Percentiles rank a stretch among this genome's conserved stretches.
Conservation (phyloP, 805 yeast species). For the Pichia heedii region DNA sequence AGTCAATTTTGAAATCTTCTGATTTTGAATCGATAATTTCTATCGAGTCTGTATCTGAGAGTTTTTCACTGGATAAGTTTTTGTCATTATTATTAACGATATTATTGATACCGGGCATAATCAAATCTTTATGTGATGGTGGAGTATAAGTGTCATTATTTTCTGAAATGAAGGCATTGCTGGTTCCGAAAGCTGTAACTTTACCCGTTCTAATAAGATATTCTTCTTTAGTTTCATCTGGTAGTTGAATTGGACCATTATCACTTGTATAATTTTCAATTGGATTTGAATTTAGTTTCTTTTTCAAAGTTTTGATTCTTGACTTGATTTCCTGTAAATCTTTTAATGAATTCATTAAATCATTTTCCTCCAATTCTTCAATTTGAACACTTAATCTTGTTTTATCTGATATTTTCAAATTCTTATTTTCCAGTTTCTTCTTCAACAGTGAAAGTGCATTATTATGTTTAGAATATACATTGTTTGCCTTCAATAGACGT, state of each 20-base stretch:
- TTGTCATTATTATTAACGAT: constrained; percentile 14
- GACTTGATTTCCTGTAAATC: constrained; percentile 57
- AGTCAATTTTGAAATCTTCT: constrained; percentile 8
- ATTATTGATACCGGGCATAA: constrained; percentile 40
- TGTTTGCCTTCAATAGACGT: constrained; percentile 60
- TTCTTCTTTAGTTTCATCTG: constrained; percentile 75
- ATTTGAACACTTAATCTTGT: constrained; percentile 48
- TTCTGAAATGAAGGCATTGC: constrained; percentile 45
- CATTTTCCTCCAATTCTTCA: constrained; percentile 37
- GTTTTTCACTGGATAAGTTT: no score
- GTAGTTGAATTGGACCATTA: constrained; percentile 25
- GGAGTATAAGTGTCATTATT: constrained; percentile 14
- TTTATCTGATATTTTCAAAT: constrained; percentile 58
- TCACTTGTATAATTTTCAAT: constrained; percentile 11
- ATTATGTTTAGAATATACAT: constrained; percentile 35
- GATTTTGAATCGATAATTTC: constrained; percentile 5
- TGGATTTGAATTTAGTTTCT: constrained; percentile 9
- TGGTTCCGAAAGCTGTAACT: constrained; percentile 84
- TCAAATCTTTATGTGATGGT: constrained; percentile 34
- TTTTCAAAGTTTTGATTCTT: constrained; percentile 27
- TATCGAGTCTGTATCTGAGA: no score
- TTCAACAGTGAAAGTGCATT: constrained; percentile 40
- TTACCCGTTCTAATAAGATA: constrained; percentile 82
- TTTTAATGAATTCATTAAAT: constrained; percentile 41
- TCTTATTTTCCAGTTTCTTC: constrained; percentile 39